These are phyloP conservation scores for Galeopsis tetrahit DNA, from an alignment of 257 asterid genomes.

Conservation along the genomic window DNA sequence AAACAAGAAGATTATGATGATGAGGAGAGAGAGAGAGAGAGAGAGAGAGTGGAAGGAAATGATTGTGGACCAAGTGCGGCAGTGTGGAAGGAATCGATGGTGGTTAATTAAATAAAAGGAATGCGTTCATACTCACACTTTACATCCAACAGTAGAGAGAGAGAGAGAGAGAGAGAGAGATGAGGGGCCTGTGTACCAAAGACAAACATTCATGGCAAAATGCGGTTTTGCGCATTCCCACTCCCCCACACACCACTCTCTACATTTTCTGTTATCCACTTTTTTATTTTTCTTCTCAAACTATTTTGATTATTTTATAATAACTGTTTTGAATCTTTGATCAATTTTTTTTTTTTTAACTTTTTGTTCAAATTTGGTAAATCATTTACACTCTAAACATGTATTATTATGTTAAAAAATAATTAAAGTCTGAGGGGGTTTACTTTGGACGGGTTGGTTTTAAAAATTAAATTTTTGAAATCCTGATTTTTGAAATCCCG, in stretches of 20 bases:
- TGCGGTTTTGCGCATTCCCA: constrained; percentile 13
- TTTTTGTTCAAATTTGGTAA: neutral
- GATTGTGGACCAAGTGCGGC: constrained; percentile 36
- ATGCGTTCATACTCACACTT: constrained; percentile 13
- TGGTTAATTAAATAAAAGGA: constrained; percentile 10
- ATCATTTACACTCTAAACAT: too few species aligned
- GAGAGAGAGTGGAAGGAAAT: constrained; percentile 18
- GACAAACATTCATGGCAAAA: constrained; percentile 48
- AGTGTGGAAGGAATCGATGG: constrained; percentile 12
- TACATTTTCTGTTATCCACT: neutral
- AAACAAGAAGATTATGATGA: constrained; percentile 10
- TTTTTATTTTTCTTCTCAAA: neutral
- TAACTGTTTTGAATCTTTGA: neutral
- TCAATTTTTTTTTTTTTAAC: neutral
- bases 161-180: constrained; percentile 14
- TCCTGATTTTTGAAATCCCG: too few species aligned
- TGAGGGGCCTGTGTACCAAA: constrained; percentile 31
- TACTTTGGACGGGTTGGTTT: too few species aligned
- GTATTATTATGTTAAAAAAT: too few species aligned
- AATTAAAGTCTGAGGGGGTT: too few species aligned
- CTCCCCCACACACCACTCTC: neutral
- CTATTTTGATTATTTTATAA: neutral
- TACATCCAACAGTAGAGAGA: constrained; percentile 6
- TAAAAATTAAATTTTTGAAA: too few species aligned
- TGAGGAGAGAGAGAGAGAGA: constrained; percentile 15